phyloP scores from a whole-genome alignment of 805 yeast genomes.

The Lachancea kluyveri region DNA sequence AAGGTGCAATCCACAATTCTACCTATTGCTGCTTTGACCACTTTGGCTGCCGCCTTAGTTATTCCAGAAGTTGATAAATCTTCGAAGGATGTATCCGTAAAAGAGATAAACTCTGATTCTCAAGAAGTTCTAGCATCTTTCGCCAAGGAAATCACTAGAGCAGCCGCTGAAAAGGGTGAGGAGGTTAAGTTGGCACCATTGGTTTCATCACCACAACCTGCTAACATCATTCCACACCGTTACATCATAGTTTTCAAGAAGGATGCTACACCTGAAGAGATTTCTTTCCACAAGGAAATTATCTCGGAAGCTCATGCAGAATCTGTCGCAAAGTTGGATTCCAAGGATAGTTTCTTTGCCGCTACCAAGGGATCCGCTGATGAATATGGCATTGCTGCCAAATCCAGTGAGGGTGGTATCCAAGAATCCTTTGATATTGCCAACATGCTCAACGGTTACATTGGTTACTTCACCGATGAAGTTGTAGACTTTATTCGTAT shows the following conservation, averaged over 20 bases:
- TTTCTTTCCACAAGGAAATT: slow-evolving; percentile 62
- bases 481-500: slow-evolving; percentile 68
- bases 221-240: slow-evolving; percentile 57
- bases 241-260: slow-evolving; percentile 84
- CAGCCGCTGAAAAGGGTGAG: slow-evolving; percentile 8
- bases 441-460: slow-evolving; percentile 62
- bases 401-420: slow-evolving; percentile 41
- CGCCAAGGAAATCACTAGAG: slow-evolving; percentile 8
- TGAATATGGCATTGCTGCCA: slow-evolving; percentile 11
- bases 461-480: slow-evolving; percentile 75
- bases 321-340: slow-evolving; percentile 33
- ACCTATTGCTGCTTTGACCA: slow-evolving; percentile 32
- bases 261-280: slow-evolving; percentile 45
- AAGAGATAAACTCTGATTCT: slow-evolving; percentile 8
- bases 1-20: slow-evolving; percentile 21
- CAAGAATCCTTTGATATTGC: slow-evolving; percentile 56
- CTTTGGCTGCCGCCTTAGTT: slow-evolving; percentile 48
- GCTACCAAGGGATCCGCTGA: slow-evolving; percentile 19
- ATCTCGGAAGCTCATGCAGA: slow-evolving; percentile 48
- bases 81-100: slow-evolving; percentile 34
- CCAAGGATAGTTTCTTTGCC: slow-evolving; percentile 35
- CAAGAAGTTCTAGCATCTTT: slow-evolving; percentile 9
- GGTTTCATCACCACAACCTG: slow-evolving; percentile 37
- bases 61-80: slow-evolving; percentile 46
- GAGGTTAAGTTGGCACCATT: slow-evolving; percentile 38